Base-by-base conservation (phyloP, 148 eudicot genomes). In the Agrostemma githago region DNA sequence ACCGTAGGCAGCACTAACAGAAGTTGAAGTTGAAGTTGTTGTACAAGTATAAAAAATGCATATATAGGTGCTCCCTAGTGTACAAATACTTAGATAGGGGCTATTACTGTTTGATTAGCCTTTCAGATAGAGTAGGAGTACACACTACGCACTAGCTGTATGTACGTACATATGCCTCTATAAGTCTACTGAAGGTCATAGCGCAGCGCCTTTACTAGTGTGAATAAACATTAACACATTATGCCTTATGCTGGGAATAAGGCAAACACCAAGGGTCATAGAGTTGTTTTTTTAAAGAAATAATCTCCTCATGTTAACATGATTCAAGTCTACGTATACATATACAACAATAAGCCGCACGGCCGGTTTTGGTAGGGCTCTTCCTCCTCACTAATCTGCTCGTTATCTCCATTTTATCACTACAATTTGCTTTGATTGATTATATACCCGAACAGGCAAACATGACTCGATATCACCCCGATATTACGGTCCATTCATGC, bases 271-370 rank as follows among this genome's bases (percentile, higher is more conserved):
- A 68, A 69, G 72, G 34, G 66, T 21, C 78, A 21, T 58, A 6
- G 44, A 67, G 43, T 68, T 40, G 44, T 58, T 59, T 76, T 70
- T 43, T 40, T 43, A 19, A 67, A 51, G 56, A 37, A 11, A 43
- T 10, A 38, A 21, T 71, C 68, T 71, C 46, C 79, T 80, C 82
- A 56, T 75, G 79, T 59, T n/a, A 19, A 53, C 71, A 76, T 76
- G 57, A 76, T 76, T 67, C 70, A 40, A 66, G 48, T 26, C 21
- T 72, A 65, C 34, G 34, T 26, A 26, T 26, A 26, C 34, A 26
- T 15, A 58, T 15, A 58, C 43, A 46, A 71, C 69, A 34, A 70
- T 40, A 38, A 19, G 76, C 5, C 39, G 46, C 82, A 80, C 82
- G 82, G 66, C 69, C 43, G 40, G 4, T 74, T 44, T 74, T 41